Percentiles rank a stretch among this genome's conserved stretches.
Conservation (phyloP, 163 green algal species). For the Chloromonas sp. region DNA sequence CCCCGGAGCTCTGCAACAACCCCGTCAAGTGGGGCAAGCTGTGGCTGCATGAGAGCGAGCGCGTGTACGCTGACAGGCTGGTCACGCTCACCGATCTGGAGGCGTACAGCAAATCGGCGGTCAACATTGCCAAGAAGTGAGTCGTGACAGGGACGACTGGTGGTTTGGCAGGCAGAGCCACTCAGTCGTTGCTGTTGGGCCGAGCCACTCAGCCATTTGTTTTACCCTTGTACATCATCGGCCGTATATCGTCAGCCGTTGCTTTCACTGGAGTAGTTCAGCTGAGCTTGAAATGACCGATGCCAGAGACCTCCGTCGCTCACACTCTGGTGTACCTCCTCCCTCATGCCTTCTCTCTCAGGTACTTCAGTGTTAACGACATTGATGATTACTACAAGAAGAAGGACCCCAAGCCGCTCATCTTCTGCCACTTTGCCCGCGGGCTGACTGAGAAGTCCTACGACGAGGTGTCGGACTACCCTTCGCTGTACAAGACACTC, state of each 20-base stretch:
- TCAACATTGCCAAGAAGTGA: slow-evolving; percentile 68
- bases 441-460: slow-evolving; percentile 64
- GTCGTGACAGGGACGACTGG: not conserved
- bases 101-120: slow-evolving; percentile 69
- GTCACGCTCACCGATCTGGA: slow-evolving; percentile 67
- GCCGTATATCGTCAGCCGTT: not conserved
- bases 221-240: too few relatives aligned
- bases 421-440: slow-evolving; percentile 81
- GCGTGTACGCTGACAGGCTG: slow-evolving; percentile 75
- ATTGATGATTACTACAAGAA: slow-evolving; percentile 85
- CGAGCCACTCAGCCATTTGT: too few relatives aligned
- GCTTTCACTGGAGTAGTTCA: not conserved
- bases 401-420: slow-evolving; percentile 75
- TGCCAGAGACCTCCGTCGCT: too few relatives aligned
- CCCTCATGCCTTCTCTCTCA: not conserved
- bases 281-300: too few relatives aligned
- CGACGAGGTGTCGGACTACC: slow-evolving; percentile 65
- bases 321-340: too few relatives aligned
- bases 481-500: slow-evolving; percentile 63
- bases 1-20: slow-evolving; percentile 65
- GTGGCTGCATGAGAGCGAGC: slow-evolving; percentile 80
- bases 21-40: slow-evolving; percentile 67
- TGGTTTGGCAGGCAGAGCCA: too few relatives aligned
- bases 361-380: slow-evolving; percentile 64
- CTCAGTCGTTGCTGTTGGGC: too few relatives aligned